Conservation (phyloP, 1,139 yeast genomes). For the Suhomyces coccinellae region DNA sequence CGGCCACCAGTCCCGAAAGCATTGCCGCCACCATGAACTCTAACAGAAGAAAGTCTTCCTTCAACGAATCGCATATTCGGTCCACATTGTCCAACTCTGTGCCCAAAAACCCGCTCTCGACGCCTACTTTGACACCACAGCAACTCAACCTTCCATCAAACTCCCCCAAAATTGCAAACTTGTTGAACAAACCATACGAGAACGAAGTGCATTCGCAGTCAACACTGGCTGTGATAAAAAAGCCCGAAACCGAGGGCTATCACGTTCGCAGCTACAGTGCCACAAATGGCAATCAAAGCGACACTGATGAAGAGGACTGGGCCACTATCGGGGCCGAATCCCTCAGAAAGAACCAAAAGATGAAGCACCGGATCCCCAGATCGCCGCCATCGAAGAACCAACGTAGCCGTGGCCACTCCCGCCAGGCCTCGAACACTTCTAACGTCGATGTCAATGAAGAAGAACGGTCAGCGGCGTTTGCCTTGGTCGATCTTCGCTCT, state of each 20-base stretch:
- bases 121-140: constrained; percentile 9
- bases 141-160: constrained; percentile 12
- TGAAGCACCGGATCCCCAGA: constrained; percentile 12
- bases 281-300: constrained; percentile 23
- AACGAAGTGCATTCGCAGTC: constrained; percentile 14
- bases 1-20: constrained; percentile 23
- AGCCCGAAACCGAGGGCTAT: constrained; percentile 7
- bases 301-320: constrained; percentile 97
- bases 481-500: constrained; percentile 59
- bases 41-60: constrained; percentile 43
- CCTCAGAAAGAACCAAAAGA: constrained; percentile 35
- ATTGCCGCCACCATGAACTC: constrained; percentile 21
- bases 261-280: constrained; percentile 9
- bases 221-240: constrained; percentile 14
- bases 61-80: constrained; percentile 46
- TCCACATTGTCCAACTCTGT: constrained; percentile 36
- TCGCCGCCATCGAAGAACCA: constrained; percentile 11
- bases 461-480: constrained; percentile 60
- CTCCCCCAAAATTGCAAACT: constrained; percentile 17
- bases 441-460: constrained; percentile 27
- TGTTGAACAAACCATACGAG: constrained; percentile 18
- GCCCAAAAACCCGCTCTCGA: constrained; percentile 16
- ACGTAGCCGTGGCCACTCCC: constrained; percentile 9
- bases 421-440: constrained; percentile 6
- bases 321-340: constrained; percentile 78